phyloP scores from a whole-genome alignment of 257 asterid species.

The Lycium barbarum region DNA sequence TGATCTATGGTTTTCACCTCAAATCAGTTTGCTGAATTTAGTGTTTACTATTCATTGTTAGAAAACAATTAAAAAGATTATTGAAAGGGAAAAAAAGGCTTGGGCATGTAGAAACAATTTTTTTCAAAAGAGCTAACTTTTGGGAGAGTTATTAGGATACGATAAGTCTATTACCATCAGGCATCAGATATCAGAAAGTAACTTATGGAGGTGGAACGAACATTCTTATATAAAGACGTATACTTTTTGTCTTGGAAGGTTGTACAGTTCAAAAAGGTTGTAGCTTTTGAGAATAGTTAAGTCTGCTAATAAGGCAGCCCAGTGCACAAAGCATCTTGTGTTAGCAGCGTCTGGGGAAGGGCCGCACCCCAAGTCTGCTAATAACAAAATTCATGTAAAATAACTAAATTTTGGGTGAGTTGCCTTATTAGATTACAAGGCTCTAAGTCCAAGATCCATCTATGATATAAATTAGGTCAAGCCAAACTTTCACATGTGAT shows the following conservation, averaged over 20 bases:
- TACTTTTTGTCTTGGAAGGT: not conserved
- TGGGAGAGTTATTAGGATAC: not conserved
- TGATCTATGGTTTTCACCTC: not conserved
- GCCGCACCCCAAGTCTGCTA: not conserved
- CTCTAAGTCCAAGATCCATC: not conserved
- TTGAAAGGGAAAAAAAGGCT: no score
- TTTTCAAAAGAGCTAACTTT: not conserved
- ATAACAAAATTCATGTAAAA: not conserved
- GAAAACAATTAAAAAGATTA: no score
- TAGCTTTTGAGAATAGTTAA: conserved; percentile 17
- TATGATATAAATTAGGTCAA: not conserved
- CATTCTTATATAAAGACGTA: not conserved
- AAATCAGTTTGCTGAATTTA: no score
- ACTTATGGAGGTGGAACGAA: not conserved
- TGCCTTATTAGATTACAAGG: not conserved
- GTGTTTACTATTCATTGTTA: no score
- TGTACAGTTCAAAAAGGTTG: not conserved
- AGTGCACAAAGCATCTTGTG: no score
- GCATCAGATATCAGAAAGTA: not conserved
- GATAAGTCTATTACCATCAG: not conserved
- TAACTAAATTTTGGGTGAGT: not conserved
- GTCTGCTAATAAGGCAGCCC: not conserved
- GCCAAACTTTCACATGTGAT: conserved; percentile 10
- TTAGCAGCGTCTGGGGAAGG: no score
- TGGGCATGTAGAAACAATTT: not conserved